Evolutionary conservation across 2,329 filamentous ascomycete genomes (phyloP).

Genomic region (Aspergillus nomiae): DNA sequence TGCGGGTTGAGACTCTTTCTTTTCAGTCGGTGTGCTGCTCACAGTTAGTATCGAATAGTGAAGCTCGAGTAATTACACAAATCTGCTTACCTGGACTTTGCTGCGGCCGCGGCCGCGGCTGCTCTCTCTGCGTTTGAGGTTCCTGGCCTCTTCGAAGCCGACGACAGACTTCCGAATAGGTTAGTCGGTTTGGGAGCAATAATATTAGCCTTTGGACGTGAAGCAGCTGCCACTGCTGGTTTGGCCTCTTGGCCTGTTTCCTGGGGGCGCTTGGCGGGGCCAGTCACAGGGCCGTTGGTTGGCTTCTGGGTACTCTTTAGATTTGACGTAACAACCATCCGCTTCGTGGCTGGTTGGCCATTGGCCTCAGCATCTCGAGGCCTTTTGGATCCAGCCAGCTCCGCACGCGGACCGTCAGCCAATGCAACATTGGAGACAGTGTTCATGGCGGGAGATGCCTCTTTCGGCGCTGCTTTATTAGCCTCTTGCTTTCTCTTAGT

Average conservation of each 20-base stretch:
- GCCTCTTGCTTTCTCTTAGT: slow-evolving; percentile 47
- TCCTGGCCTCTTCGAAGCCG: slow-evolving; percentile 53
- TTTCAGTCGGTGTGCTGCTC: slow-evolving; percentile 34
- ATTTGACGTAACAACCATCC: slow-evolving; percentile 37
- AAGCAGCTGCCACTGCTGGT: slow-evolving; percentile 23
- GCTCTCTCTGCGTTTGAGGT: slow-evolving; percentile 53
- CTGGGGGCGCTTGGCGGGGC: slow-evolving; percentile 29
- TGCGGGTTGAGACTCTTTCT: slow-evolving; percentile 37
- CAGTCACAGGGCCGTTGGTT: slow-evolving; percentile 24
- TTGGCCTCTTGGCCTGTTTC: slow-evolving; percentile 34
- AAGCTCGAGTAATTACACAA: too few relatives aligned
- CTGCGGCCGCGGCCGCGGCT: slow-evolving; percentile 43
- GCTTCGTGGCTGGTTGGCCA: slow-evolving; percentile 40
- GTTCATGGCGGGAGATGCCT: slow-evolving; percentile 32
- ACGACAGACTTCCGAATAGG: slow-evolving; percentile 50
- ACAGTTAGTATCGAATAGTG: slow-evolving; percentile 17
- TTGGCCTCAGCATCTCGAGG: slow-evolving; percentile 41
- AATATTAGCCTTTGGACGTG: slow-evolving; percentile 42
- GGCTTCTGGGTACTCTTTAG: slow-evolving; percentile 35
- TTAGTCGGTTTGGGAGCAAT: slow-evolving; percentile 47
- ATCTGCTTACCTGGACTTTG: slow-evolving; percentile 36
- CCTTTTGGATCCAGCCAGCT: slow-evolving; percentile 40
- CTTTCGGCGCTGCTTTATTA: slow-evolving; percentile 40
- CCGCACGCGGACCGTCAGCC: slow-evolving; percentile 20
- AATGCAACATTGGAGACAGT: slow-evolving; percentile 13